Evolutionary conservation across 768 basidiomycete species (phyloP).

Genomic region (Kwoniella shandongensis): DNA sequence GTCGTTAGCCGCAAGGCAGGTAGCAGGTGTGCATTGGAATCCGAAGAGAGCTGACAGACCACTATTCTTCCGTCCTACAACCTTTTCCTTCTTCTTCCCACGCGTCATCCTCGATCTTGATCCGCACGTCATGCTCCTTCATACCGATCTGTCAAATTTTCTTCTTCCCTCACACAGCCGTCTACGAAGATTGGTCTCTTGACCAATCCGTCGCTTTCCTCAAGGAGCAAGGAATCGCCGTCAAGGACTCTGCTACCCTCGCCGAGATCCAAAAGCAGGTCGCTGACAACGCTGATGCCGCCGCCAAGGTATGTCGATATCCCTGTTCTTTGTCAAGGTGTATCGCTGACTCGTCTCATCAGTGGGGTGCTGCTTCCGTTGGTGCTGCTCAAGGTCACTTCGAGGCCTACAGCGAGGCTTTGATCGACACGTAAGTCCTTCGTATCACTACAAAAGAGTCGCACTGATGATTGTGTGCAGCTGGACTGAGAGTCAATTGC

Average conservation of each 20-base stretch:
- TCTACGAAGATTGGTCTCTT: slow-evolving; percentile 62
- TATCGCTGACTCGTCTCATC: background rate
- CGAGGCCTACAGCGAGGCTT: slow-evolving; percentile 59
- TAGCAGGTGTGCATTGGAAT: too few species aligned
- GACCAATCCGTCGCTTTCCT: slow-evolving; percentile 70
- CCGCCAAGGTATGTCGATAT: slow-evolving; percentile 46
- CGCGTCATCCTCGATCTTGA: background rate
- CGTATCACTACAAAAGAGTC: background rate
- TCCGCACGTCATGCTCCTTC: slow-evolving; percentile 1
- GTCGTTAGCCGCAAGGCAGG: too few species aligned
- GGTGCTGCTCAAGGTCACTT: slow-evolving; percentile 51
- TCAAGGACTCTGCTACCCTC: slow-evolving; percentile 56
- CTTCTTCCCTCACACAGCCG: slow-evolving; percentile 31
- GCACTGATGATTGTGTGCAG: slow-evolving; percentile 19
- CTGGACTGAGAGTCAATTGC: slow-evolving; percentile 81
- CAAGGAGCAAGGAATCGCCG: slow-evolving; percentile 63
- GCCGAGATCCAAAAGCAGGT: slow-evolving; percentile 57
- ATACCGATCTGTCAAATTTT: background rate
- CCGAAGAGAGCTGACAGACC: slow-evolving; percentile 48
- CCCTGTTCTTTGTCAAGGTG: too few species aligned
- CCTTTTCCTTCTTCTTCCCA: slow-evolving; percentile 13
- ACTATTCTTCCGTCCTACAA: slow-evolving; percentile 13
- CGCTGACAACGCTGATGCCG: slow-evolving; percentile 51
- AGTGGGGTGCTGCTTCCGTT: slow-evolving; percentile 47
- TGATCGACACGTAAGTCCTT: slow-evolving; percentile 61